Evolutionary conservation across 768 basidiomycete genomes (phyloP).

Genomic region (Russula sp.): DNA sequence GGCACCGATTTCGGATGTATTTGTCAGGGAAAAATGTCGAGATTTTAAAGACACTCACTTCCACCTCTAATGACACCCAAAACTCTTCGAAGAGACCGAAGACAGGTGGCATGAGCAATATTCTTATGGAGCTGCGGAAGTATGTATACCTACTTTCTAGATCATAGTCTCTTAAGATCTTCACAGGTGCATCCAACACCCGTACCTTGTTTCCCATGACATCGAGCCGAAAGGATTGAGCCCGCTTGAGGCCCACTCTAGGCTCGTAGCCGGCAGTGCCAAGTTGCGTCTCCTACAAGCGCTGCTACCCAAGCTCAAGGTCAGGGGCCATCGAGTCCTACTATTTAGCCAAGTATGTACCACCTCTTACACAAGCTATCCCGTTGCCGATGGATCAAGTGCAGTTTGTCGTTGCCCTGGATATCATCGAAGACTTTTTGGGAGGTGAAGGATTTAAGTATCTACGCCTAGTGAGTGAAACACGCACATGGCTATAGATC

Average conservation of each 20-base stretch:
- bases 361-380: neutral
- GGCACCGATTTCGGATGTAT: slow-evolving; percentile 18
- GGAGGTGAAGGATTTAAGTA: slow-evolving; percentile 72
- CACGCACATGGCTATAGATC: slow-evolving; percentile 5
- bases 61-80: slow-evolving; percentile 31
- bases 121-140: slow-evolving; percentile 87
- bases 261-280: slow-evolving; percentile 76
- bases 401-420: slow-evolving; percentile 81
- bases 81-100: slow-evolving; percentile 32
- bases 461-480: slow-evolving; percentile 57
- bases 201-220: slow-evolving; percentile 73
- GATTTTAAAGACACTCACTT: slow-evolving; percentile 52
- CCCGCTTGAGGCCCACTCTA: slow-evolving; percentile 58
- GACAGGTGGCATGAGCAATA: slow-evolving; percentile 59
- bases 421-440: slow-evolving; percentile 86
- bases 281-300: slow-evolving; percentile 74
- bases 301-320: slow-evolving; percentile 75
- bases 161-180: neutral
- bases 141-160: slow-evolving; percentile 30
- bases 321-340: slow-evolving; percentile 80
- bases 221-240: slow-evolving; percentile 67
- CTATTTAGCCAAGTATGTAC: slow-evolving; percentile 79
- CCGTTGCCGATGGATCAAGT: neutral
- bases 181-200: slow-evolving; percentile 80
- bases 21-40: slow-evolving; percentile 61